phyloP scores from a whole-genome alignment of 768 basidiomycete species.

The Xerocomellus intermedius region DNA sequence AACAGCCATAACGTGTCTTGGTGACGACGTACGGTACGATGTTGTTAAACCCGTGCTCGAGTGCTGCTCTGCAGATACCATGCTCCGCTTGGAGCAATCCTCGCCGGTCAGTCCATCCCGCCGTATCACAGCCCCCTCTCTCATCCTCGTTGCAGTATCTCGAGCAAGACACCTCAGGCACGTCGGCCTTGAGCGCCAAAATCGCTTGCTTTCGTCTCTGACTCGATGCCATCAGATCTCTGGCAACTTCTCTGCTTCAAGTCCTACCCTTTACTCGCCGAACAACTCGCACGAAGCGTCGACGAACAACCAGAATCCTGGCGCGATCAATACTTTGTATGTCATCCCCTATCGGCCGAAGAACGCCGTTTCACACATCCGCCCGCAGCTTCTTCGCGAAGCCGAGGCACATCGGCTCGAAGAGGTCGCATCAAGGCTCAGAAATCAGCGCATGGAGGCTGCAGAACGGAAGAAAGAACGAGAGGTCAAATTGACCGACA shows the following conservation, averaged over 20 bases:
- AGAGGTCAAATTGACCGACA: slow-evolving; percentile 74
- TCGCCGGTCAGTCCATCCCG: slow-evolving; percentile 57
- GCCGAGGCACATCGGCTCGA: slow-evolving; percentile 65
- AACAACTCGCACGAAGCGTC: slow-evolving; percentile 42
- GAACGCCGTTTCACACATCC: slow-evolving; percentile 7
- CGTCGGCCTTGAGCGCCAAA: slow-evolving; percentile 6
- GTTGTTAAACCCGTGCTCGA: slow-evolving; percentile 74
- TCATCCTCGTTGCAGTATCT: slow-evolving; percentile 44
- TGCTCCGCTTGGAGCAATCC: slow-evolving; percentile 63
- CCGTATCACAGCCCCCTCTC: slow-evolving; percentile 4
- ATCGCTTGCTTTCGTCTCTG: not conserved
- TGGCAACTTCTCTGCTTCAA: slow-evolving; percentile 66
- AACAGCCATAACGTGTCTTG: slow-evolving; percentile 63
- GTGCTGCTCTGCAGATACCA: slow-evolving; percentile 67
- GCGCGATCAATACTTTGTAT: slow-evolving; percentile 68
- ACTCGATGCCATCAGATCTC: slow-evolving; percentile 45
- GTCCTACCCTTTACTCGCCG: slow-evolving; percentile 53
- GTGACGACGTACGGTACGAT: slow-evolving; percentile 56
- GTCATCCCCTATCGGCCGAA: slow-evolving; percentile 23
- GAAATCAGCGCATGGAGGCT: slow-evolving; percentile 63
- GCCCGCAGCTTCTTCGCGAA: slow-evolving; percentile 49
- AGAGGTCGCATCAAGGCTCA: slow-evolving; percentile 58
- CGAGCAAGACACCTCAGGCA: slow-evolving; percentile 55
- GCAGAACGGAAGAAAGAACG: slow-evolving; percentile 76
- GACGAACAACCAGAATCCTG: slow-evolving; percentile 56